Evolutionary conservation across 2,329 filamentous ascomycete genomes (phyloP).

Genomic region (Diaporthe humulicola): DNA sequence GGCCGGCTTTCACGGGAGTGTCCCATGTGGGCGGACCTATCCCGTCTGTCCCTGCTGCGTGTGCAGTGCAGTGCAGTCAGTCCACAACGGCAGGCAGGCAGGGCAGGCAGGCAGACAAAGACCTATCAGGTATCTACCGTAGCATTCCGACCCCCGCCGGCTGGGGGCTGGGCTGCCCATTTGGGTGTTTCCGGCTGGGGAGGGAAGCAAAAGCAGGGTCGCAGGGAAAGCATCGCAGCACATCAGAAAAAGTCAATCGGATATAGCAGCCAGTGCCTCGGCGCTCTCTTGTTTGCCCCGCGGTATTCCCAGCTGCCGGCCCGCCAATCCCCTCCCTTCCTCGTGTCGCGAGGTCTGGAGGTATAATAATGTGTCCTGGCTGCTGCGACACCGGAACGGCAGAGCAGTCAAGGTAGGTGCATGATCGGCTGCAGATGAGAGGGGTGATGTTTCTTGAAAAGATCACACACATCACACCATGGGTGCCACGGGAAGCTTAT

Average conservation of each 20-base stretch:
- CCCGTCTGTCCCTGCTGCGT: background rate
- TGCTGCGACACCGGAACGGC: slow-evolving; percentile 23
- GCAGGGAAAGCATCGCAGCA: slow-evolving; percentile 11
- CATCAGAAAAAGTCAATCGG: background rate
- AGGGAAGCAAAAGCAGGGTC: too few species aligned
- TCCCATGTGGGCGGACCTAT: background rate
- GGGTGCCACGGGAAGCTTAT: slow-evolving; percentile 14
- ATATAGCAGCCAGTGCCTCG: background rate
- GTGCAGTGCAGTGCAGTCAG: background rate
- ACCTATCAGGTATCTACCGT: background rate
- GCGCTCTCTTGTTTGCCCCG: background rate
- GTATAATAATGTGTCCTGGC: background rate
- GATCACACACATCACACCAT: background rate
- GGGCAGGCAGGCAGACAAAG: background rate
- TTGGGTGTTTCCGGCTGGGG: background rate
- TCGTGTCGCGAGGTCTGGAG: background rate
- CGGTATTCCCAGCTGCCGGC: background rate
- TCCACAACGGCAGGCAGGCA: background rate
- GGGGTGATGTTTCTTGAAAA: background rate
- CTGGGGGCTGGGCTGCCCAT: background rate
- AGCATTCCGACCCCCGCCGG: background rate
- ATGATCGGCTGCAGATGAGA: slow-evolving; percentile 18
- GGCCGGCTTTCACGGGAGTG: background rate
- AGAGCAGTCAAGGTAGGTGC: background rate
- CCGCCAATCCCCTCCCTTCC: too few species aligned